phyloP scores from a whole-genome alignment of 176 grass and related monocot genomes.

The Microstegium vimineum region DNA sequence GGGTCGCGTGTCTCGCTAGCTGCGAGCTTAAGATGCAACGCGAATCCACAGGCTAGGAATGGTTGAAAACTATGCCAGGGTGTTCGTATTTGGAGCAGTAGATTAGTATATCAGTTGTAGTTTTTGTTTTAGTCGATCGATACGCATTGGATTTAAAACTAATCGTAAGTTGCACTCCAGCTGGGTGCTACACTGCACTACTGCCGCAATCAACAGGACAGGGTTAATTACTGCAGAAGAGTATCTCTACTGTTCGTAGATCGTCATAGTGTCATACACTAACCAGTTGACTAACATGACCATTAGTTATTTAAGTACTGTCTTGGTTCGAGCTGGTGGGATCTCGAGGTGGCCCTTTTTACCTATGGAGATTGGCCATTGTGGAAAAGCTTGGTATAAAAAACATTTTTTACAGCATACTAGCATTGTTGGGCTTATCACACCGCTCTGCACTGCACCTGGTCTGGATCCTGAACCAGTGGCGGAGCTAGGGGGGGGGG shows the following conservation, averaged over 20 bases:
- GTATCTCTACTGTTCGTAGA: neutral
- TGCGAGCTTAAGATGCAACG: neutral
- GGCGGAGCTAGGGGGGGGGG: too few species aligned
- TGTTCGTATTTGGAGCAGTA: neutral
- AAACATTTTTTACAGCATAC: neutral
- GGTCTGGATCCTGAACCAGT: too few species aligned
- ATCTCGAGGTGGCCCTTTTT: neutral
- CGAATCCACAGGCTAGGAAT: neutral
- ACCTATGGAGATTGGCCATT: neutral
- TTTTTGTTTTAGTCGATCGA: conserved; percentile 28
- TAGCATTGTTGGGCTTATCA: too few species aligned
- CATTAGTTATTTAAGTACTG: neutral
- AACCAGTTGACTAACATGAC: neutral
- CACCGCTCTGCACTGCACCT: too few species aligned
- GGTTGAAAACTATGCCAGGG: neutral
- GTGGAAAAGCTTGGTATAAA: neutral
- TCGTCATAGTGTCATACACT: neutral
- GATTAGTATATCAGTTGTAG: neutral
- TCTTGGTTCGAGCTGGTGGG: too few species aligned
- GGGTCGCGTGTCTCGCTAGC: neutral
- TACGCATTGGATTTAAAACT: neutral
- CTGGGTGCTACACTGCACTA: neutral
- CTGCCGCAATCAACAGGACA: neutral
- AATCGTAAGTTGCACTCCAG: neutral
- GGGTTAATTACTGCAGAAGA: neutral